Conservation (phyloP, 768 basidiomycete species). For the Russula griseocarnosa region DNA sequence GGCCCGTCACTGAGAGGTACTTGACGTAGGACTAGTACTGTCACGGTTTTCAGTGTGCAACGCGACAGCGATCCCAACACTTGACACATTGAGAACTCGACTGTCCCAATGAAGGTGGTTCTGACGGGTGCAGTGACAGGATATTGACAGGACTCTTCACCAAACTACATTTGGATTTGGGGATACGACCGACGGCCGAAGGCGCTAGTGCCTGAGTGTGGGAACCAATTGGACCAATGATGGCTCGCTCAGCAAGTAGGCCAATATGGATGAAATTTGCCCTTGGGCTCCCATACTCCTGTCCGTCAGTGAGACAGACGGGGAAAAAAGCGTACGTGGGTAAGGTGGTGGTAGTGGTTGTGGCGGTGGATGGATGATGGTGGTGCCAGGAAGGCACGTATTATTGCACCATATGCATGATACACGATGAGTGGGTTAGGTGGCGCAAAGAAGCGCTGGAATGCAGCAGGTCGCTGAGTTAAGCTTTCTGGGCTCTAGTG, state of each 20-base stretch:
- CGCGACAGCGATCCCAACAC: not conserved
- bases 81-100: not conserved
- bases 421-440: not conserved
- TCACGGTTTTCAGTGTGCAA: too few relatives aligned
- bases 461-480: constrained; percentile 5
- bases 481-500: constrained; percentile 1
- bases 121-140: not conserved
- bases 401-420: not conserved
- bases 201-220: not conserved
- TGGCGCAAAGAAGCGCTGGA: not conserved
- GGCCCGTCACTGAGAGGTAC: not conserved
- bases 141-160: not conserved
- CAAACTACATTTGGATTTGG: not conserved
- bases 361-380: too few relatives aligned
- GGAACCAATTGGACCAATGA: not conserved
- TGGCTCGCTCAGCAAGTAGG: too few relatives aligned
- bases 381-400: too few relatives aligned
- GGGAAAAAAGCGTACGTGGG: not conserved
- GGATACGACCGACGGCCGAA: not conserved
- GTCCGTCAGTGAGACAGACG: not conserved
- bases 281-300: not conserved
- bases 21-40: too few relatives aligned
- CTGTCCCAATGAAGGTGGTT: not conserved
- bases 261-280: too few relatives aligned
- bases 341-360: not conserved